These are phyloP conservation scores for Calocybe cyanea DNA, from an alignment of 768 basidiomycete species.

Conservation along the genomic window DNA sequence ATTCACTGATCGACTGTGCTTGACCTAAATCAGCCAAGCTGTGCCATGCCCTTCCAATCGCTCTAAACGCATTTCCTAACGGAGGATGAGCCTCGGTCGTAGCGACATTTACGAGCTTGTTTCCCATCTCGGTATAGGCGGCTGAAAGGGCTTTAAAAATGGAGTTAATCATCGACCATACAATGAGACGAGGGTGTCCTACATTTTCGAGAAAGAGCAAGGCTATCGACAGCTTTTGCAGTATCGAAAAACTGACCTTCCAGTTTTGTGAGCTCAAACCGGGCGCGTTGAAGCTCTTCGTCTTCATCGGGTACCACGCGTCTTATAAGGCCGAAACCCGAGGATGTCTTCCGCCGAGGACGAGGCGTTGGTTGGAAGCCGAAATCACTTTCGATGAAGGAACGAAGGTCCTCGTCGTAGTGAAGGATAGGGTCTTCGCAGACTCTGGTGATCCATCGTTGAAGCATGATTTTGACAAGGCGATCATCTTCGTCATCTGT, in stretches of 20 bases:
- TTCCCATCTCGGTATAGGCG: conserved; percentile 88
- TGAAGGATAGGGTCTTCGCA: conserved; percentile 89
- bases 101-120: conserved; percentile 83
- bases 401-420: conserved; percentile 88
- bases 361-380: conserved; percentile 87
- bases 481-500: conserved; percentile 99
- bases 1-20: conserved; percentile 91
- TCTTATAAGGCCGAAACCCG: conserved; percentile 73
- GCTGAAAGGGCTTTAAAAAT: conserved; percentile 60
- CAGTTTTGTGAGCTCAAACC: conserved; percentile 87
- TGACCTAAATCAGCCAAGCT: conserved; percentile 85
- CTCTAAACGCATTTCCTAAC: conserved; percentile 77
- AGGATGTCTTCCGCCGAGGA: conserved; percentile 65
- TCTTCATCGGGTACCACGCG: conserved; percentile 91
- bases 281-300: conserved; percentile 84
- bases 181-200: conserved; percentile 15
- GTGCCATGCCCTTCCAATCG: conserved; percentile 85
- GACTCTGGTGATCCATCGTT: conserved; percentile 90
- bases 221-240: conserved; percentile 85
- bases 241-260: conserved; percentile 92
- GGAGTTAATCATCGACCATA: conserved; percentile 2
- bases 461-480: conserved; percentile 90
- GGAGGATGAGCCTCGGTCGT: conserved; percentile 86
- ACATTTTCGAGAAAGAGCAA: conserved; percentile 81
- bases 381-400: conserved; percentile 97